Evolutionary conservation across 768 basidiomycete species (phyloP), one percentile per base, ranked within the genome.

Genomic region (Pulveroboletus sp.): DNA sequence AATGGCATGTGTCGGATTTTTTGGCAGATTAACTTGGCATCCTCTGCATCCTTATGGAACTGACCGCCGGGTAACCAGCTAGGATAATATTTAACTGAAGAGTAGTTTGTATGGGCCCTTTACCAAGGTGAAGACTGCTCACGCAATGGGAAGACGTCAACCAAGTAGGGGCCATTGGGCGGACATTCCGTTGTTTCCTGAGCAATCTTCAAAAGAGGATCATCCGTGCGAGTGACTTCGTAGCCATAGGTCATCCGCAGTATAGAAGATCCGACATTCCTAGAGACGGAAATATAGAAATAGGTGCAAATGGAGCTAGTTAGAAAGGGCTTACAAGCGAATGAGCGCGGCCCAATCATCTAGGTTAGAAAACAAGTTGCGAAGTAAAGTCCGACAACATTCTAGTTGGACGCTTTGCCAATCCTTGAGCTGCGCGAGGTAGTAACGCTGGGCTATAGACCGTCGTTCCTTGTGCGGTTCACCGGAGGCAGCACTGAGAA

Each of bases 391-490:
- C 21, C 36, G 23, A 7, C 45, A 33, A 27, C 43, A 44, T 6
- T 54, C 49, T 17, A 51, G 24, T 40, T 51, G 41, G 13, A 44
- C 40, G 20, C 20, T 11, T 19, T 54, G 50, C 53, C 53, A 54
- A 19, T 54, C 49, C 20, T 51, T 54, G 40, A 47, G 32, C 37
- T 47, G 49, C 1, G 36, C 27, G 9, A 51, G 21, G n/a, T 47
- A 47, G 45, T 54, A 50, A n/a, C 52, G 52, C 19, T 46, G 52
- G 14, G 45, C 49, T 13, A 54, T 1, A 21, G 49, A 23, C 6
- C 52, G 49, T 24, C 52, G 49, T 31, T 43, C 43, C 21, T 31
- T 43, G 33, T 54, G 52, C 16, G 31, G 49, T 24, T 54, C 49
- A 10, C 52, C 49, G 2, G 52, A 53, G 20, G 45, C 39, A 40